Evolutionary conservation across 768 basidiomycete species (phyloP).

Genomic region (Hysterangium stoloniferum): DNA sequence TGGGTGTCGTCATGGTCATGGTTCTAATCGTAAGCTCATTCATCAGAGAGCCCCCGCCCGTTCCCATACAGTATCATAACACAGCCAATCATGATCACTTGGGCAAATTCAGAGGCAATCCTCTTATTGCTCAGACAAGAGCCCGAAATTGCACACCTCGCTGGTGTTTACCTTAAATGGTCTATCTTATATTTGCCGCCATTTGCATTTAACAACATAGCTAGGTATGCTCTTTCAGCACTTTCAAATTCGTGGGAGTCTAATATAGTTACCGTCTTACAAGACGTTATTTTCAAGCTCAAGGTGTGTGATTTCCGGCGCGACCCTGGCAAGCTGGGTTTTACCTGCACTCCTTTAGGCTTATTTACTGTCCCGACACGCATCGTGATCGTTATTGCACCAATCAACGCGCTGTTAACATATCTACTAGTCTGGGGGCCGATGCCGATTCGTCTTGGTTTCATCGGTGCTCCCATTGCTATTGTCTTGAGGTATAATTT

Average conservation of each 20-base stretch:
- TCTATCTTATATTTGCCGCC: constrained; percentile 75
- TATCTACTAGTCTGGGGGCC: constrained; percentile 92
- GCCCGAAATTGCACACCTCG: constrained; percentile 73
- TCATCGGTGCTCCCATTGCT: constrained; percentile 87
- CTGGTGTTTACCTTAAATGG: constrained; percentile 69
- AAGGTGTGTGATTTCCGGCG: constrained; percentile 36
- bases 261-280: no score
- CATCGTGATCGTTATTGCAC: constrained; percentile 76
- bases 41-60: background rate
- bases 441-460: constrained; percentile 68
- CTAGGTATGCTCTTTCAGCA: constrained; percentile 32
- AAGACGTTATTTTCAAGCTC: constrained; percentile 76
- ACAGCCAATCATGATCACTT: constrained; percentile 54
- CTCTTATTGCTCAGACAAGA: constrained; percentile 74
- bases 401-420: constrained; percentile 77
- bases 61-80: constrained; percentile 9
- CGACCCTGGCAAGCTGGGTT: background rate
- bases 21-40: constrained; percentile 47
- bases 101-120: constrained; percentile 78
- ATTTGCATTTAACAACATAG: constrained; percentile 49
- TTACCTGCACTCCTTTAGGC: constrained; percentile 31
- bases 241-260: no score
- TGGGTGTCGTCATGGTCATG: constrained; percentile 58
- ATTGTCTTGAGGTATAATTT: constrained; percentile 48
- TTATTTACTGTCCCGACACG: constrained; percentile 83